Percentiles rank a stretch among this genome's conserved stretches.
phyloP scores from a whole-genome alignment of 768 basidiomycete genomes.

The Lactarius evosmus region DNA sequence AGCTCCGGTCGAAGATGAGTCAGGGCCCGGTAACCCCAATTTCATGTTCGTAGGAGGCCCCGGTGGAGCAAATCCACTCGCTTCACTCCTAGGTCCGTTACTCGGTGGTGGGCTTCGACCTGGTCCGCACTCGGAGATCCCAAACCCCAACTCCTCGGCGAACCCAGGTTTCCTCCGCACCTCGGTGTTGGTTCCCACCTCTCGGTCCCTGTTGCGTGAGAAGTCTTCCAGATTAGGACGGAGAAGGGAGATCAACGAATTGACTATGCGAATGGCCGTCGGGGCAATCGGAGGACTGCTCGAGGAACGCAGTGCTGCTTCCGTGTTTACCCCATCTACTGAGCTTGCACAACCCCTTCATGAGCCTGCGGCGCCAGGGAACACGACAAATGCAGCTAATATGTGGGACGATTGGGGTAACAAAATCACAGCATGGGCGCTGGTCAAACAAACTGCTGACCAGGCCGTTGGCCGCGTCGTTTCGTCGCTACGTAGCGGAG shows the following conservation, averaged over 20 bases:
- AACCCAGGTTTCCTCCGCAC: constrained; percentile 59
- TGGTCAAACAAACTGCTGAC: constrained; percentile 71
- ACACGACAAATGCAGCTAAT: constrained; percentile 32
- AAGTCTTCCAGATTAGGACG: constrained; percentile 54
- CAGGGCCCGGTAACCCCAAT: constrained; percentile 34
- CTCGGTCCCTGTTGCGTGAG: constrained; percentile 55
- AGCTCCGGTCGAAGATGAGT: constrained; percentile 39
- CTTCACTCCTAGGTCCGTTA: constrained; percentile 34
- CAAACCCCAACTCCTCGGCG: constrained; percentile 20
- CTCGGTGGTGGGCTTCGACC: constrained; percentile 26
- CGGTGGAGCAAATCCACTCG: constrained; percentile 39
- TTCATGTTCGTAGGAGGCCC: constrained; percentile 49
- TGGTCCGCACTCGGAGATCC: constrained; percentile 24
- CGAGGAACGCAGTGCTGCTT: constrained; percentile 38
- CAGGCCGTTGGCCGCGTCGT: constrained; percentile 67
- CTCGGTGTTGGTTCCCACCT: constrained; percentile 62
- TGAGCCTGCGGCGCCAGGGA: constrained; percentile 23
- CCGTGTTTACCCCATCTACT: constrained; percentile 23
- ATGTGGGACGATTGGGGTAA: constrained; percentile 69
- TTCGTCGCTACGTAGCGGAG: constrained; percentile 30
- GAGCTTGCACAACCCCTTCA: neutral
- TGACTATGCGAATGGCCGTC: constrained; percentile 81
- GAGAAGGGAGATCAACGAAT: constrained; percentile 72
- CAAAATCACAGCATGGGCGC: constrained; percentile 63
- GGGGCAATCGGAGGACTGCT: constrained; percentile 69